These are phyloP conservation scores for Nicotiana noctiflora DNA, from an alignment of 257 asterid genomes.

Conservation along the genomic window DNA sequence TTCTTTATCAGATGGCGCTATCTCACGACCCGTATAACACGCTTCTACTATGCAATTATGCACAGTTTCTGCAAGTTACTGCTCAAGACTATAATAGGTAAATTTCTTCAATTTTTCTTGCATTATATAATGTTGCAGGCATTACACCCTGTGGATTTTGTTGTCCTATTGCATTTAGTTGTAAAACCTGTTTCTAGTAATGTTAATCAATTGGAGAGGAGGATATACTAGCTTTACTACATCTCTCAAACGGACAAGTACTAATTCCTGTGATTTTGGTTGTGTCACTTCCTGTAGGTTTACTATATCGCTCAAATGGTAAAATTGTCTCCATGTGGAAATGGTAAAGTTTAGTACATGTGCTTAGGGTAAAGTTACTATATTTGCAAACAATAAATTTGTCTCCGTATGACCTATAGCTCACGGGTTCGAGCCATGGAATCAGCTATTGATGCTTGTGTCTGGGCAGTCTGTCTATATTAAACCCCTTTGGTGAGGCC, in stretches of 20 bases:
- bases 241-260: neutral
- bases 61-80: conserved; percentile 56
- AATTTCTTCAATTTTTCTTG: neutral
- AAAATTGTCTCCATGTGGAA: too few relatives aligned
- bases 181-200: neutral
- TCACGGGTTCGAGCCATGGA: too few relatives aligned
- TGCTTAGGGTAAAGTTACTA: too few relatives aligned
- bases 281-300: neutral
- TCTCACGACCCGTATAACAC: conserved; percentile 57
- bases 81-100: conserved; percentile 64
- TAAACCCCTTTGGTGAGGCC: too few relatives aligned
- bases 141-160: neutral
- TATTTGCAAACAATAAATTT: too few relatives aligned
- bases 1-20: conserved; percentile 54
- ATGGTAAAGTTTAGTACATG: too few relatives aligned
- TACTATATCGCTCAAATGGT: too few relatives aligned
- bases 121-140: neutral
- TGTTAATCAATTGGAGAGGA: neutral
- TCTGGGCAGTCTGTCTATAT: too few relatives aligned
- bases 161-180: neutral
- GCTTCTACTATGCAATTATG: conserved; percentile 76
- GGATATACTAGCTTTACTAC: neutral
- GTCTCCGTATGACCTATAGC: too few relatives aligned
- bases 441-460: too few relatives aligned
- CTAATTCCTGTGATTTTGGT: neutral